Evolutionary conservation across 75 land plant genomes (phyloP).

Genomic region (Cunninghamia lanceolata): DNA sequence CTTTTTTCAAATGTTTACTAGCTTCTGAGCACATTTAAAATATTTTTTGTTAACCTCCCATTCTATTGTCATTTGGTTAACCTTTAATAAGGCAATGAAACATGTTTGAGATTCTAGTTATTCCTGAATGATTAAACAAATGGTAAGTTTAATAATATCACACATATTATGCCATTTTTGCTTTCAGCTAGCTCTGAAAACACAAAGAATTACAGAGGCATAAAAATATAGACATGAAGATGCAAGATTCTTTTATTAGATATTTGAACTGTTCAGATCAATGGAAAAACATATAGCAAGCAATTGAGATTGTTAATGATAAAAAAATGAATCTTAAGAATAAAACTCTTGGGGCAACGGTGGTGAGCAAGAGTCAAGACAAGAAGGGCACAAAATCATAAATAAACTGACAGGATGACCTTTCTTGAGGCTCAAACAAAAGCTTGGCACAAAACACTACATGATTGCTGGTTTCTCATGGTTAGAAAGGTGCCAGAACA

Average conservation of each 20-base stretch:
- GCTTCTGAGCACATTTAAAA: neutral
- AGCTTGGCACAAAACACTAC: neutral
- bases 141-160: neutral
- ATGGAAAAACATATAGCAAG: neutral
- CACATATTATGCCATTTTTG: neutral
- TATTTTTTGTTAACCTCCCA: neutral
- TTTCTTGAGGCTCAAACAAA: neutral
- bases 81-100: neutral
- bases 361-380: neutral
- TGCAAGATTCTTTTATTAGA: neutral
- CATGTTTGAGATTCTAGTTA: neutral
- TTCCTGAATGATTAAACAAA: neutral
- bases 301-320: neutral
- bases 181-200: neutral
- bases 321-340: neutral
- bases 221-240: neutral
- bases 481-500: neutral
- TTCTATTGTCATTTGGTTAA: neutral
- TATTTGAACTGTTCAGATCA: neutral
- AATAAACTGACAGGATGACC: neutral
- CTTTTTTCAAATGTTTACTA: neutral
- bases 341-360: neutral
- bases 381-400: neutral
- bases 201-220: neutral
- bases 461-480: neutral